These are phyloP conservation scores for Aspergillus diversus DNA, from an alignment of 495 filamentous ascomycete genomes.

Conservation along the genomic window DNA sequence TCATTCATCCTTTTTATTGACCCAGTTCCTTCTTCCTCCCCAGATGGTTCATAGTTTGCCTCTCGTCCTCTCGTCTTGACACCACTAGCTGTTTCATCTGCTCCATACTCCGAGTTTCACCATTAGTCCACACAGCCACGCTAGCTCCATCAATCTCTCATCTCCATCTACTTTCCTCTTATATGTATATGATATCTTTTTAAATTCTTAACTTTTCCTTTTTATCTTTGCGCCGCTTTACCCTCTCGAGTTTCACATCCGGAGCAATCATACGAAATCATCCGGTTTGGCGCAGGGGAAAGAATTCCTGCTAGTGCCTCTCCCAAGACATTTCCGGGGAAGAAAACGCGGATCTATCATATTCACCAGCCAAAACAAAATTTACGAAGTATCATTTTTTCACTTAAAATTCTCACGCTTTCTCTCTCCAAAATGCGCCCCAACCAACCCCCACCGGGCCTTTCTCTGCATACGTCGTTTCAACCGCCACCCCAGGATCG, in stretches of 20 bases:
- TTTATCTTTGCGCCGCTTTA: neutral
- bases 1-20: neutral
- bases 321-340: neutral
- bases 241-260: neutral
- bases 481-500: slow-evolving; percentile 26
- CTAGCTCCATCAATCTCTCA: neutral
- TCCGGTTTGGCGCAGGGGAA: neutral
- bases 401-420: neutral
- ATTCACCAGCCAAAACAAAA: neutral
- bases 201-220: slow-evolving; percentile 1
- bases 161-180: neutral
- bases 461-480: slow-evolving; percentile 36
- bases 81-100: slow-evolving; percentile 16
- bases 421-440: slow-evolving; percentile 20
- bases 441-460: slow-evolving; percentile 29
- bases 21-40: slow-evolving; percentile 3
- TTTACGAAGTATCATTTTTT: neutral
- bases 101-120: slow-evolving; percentile 19
- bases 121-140: neutral
- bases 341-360: neutral
- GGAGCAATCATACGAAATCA: neutral
- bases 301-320: neutral
- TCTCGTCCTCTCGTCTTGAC: slow-evolving; percentile 4
- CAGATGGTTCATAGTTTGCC: neutral
- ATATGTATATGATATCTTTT: neutral